phyloP scores from a whole-genome alignment of 441 rosid genomes.

The Omphalea diandra region DNA sequence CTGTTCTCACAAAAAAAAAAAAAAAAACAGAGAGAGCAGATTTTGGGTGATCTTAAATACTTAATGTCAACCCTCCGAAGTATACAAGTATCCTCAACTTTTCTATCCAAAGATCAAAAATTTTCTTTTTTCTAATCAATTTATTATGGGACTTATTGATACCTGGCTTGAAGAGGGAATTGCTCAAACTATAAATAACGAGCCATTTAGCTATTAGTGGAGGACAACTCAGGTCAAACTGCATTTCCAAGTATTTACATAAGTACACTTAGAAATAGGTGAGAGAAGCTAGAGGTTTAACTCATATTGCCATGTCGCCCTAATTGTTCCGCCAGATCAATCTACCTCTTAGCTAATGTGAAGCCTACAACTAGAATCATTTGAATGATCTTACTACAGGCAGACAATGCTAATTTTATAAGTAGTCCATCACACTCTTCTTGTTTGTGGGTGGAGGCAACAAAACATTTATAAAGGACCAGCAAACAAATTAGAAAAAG shows the following conservation, averaged over 20 bases:
- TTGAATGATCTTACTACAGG: not conserved
- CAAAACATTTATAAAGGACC: not conserved
- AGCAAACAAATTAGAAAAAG: constrained; percentile 5
- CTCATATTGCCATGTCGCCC: not conserved
- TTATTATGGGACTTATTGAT: not conserved
- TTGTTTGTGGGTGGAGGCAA: not conserved
- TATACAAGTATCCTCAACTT: not conserved
- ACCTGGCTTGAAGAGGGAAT: not conserved
- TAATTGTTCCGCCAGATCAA: constrained; percentile 3
- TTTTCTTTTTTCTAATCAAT: not conserved
- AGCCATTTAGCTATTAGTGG: not conserved
- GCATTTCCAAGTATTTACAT: not conserved
- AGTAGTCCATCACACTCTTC: not conserved
- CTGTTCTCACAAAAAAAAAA: not conserved
- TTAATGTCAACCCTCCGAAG: not conserved
- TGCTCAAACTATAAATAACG: not conserved
- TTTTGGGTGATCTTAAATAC: not conserved
- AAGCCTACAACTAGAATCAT: not conserved
- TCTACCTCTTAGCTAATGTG: not conserved
- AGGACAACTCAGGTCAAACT: not conserved
- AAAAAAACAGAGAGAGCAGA: not conserved
- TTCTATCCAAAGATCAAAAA: not conserved
- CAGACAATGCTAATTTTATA: not conserved
- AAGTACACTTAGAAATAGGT: not conserved
- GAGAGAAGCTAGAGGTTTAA: not conserved